Evolutionary conservation across 208 protist species (phyloP), one percentile per base, ranked within the genome.

Genomic region (Trypanosoma rangeli): DNA sequence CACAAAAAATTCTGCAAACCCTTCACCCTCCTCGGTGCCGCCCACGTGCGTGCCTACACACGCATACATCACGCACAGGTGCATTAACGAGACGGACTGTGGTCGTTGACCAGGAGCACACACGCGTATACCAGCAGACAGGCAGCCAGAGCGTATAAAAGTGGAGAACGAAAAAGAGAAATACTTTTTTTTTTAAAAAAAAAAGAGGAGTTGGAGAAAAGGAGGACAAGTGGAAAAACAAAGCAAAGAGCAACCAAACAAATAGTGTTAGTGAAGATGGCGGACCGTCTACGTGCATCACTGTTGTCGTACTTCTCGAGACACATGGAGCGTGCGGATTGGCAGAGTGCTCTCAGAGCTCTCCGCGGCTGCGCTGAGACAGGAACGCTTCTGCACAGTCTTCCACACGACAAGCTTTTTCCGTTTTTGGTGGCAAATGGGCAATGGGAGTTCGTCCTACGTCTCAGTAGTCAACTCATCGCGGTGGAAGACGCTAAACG

Each of bases 341-440:
- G 81, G 81, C 24, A 9, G n/a, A 37, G 24, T 16, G 82, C 72
- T 22, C 64, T 83, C 5, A 55, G 62, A 28, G 59, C 67, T 0
- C 73, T 86, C 1, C 68, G 33, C 18, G 68, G 67, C n/a, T 80
- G 73, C 57, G 66, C 56, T 3, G 64, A 64, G 53, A 54, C 64
- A 4, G 73, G 76, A 20, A 68, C 61, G 5, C 53, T 65, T 12
- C 37, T 80, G 5, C 65, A 60, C 12, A 68, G 42, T 39, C 18
- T 86, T 20, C 76, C 81, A 5, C 58, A 66, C 53, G 48, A 70
- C 3, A 65, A 29, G 33, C 42, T 84, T 16, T 70, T 86, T 59
- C 71, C 81, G 8, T 78, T 82, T 54, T 60, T 86, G 24, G 48
- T 76, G 9, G 50, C 57, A n/a, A 37, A 76, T 22, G 81, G 81